Base-by-base conservation (phyloP, 2,329 filamentous ascomycete genomes). In the Xylaria sp. region DNA sequence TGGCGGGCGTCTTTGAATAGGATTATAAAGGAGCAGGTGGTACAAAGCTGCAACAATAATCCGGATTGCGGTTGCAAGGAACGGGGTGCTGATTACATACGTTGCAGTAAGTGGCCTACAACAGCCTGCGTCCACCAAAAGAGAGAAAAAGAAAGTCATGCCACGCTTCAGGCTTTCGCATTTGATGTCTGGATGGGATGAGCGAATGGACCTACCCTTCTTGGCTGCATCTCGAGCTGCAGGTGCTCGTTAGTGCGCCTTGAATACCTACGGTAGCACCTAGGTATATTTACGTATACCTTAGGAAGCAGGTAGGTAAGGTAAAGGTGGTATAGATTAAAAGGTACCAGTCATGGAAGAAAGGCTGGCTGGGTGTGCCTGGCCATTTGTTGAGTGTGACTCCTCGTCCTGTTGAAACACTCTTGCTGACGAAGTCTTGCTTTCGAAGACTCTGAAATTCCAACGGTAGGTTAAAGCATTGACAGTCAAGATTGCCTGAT, bases 121-220 rank as follows among this genome's bases (percentile, higher is more conserved):
- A 61, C 39, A 28, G n/a, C 54, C 23, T 46, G 46, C 63, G 55
- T 44, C 66, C 34, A 44, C 48, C 51, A 34, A 46, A 37, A 25
- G 58, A 56, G 56, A 37, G 41, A 63, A 56, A 60, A 37, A 50
- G 55, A 59, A 55, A 63, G 48, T 52, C 60, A 62, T 57, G 46
- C 64, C 56, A 67, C 56, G 51, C 63, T 51, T 41, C 34, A 64
- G 57, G 34, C 57, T 39, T 60, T 34, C 4, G 25, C 50, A 52
- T 48, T 20, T 69, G 44, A 63, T 69, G 63, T 66, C 66, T 44
- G 51, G 13, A 48, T 58, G 63, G 50, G 58, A 66, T 66, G 67
- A 63, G 69, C 56, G 56, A 65, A 65, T 65, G 52, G 51, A 68
- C 65, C 63, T 66, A 69, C 67, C 67, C 46, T 59, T 65, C 56